A percentile compares a stretch with the other conserved stretches of the same genome.
phyloP scores from a whole-genome alignment of 2,329 filamentous ascomycete genomes.

The Ophiocordyceps polyrhachis-furcata region DNA sequence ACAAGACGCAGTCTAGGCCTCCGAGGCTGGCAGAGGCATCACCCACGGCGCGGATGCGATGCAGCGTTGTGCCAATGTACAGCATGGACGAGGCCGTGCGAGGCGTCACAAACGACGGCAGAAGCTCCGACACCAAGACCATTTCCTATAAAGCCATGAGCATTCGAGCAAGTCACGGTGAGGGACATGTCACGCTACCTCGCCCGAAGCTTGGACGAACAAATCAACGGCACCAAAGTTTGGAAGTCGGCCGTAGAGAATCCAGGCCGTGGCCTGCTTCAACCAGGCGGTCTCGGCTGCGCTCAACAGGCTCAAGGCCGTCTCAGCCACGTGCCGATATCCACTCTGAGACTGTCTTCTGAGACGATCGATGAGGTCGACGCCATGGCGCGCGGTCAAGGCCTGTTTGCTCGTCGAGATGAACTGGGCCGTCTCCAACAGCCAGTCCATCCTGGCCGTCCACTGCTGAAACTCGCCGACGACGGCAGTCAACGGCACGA shows the following conservation, averaged over 20 bases:
- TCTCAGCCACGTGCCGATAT: slow-evolving; percentile 67
- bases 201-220: slow-evolving; percentile 41
- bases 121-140: slow-evolving; percentile 34
- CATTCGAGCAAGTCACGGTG: neutral
- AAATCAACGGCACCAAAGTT: slow-evolving; percentile 68
- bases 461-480: slow-evolving; percentile 75
- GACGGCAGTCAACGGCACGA: slow-evolving; percentile 75
- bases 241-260: slow-evolving; percentile 73
- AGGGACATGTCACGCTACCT: neutral
- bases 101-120: slow-evolving; percentile 64
- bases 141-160: slow-evolving; percentile 28
- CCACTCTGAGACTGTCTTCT: slow-evolving; percentile 67
- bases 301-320: slow-evolving; percentile 52
- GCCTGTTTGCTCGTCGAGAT: slow-evolving; percentile 31
- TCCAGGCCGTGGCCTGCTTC: slow-evolving; percentile 76
- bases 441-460: slow-evolving; percentile 71
- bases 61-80: slow-evolving; percentile 77
- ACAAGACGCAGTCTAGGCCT: slow-evolving; percentile 42
- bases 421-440: slow-evolving; percentile 54
- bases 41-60: slow-evolving; percentile 51
- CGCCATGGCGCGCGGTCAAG: slow-evolving; percentile 37
- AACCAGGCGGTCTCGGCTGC: slow-evolving; percentile 83
- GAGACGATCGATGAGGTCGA: slow-evolving; percentile 58
- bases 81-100: slow-evolving; percentile 66
- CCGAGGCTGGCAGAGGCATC: slow-evolving; percentile 23